Evolutionary conservation across 1,284 basidiomycete genomes (phyloP).

Genomic region (Cystobasidium slooffiae): DNA sequence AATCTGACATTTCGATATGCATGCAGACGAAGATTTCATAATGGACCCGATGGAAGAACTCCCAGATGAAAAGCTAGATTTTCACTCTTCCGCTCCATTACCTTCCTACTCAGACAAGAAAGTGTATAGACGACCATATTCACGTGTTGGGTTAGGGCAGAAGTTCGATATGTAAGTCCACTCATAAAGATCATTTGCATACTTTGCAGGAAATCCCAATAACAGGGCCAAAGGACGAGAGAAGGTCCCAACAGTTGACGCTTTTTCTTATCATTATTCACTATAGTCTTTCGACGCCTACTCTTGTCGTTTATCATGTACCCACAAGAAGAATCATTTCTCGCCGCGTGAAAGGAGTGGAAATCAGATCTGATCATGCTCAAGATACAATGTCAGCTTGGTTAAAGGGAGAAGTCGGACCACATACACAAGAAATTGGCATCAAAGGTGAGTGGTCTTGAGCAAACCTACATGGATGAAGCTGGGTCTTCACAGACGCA

Average conservation of each 20-base stretch:
- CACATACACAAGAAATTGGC: conserved; percentile 12
- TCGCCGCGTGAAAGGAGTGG: conserved; percentile 5
- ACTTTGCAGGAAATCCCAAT: background rate
- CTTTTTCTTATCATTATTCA: background rate
- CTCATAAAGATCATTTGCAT: background rate
- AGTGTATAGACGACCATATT: conserved; percentile 26
- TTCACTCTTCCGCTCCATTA: background rate
- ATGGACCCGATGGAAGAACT: conserved; percentile 15
- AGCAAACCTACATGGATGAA: background rate
- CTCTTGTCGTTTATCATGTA: conserved; percentile 38
- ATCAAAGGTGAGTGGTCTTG: conserved; percentile 13
- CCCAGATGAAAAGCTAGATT: conserved; percentile 32
- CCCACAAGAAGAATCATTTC: conserved; percentile 9
- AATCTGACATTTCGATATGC: background rate
- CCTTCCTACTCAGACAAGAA: background rate
- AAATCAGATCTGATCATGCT: conserved; percentile 31
- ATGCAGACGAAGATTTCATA: conserved; percentile 41
- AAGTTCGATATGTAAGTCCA: conserved; percentile 40
- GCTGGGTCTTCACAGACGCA: background rate
- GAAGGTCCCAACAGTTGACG: background rate
- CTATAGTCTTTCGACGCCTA: conserved; percentile 27
- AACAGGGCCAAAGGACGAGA: background rate
- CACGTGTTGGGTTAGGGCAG: conserved; percentile 29
- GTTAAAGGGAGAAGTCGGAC: conserved; percentile 25
- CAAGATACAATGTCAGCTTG: conserved; percentile 34